Percentiles rank a stretch among this genome's conserved stretches.
Conservation (phyloP, 2,329 filamentous ascomycete species). For the Myriangium duriaei region DNA sequence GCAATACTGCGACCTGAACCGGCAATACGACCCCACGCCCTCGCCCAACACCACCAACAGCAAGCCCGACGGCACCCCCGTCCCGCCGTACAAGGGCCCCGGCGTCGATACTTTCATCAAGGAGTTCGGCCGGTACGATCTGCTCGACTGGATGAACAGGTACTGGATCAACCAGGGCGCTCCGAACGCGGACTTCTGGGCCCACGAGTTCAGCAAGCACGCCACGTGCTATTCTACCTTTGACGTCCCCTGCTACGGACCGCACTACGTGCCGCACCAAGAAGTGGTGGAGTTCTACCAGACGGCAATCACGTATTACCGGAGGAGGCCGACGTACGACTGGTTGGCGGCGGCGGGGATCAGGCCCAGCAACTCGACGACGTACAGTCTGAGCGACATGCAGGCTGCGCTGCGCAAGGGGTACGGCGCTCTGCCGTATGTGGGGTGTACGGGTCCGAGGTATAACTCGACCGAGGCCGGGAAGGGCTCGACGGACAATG, state of each 20-base stretch:
- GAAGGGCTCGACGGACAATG: conserved; percentile 38
- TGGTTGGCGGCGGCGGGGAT: conserved; percentile 47
- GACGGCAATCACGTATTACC: conserved; percentile 47
- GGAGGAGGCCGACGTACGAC: conserved; percentile 44
- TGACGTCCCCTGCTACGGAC: conserved; percentile 52
- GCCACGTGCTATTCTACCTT: conserved; percentile 57
- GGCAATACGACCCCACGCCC: conserved; percentile 48
- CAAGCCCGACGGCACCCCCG: conserved; percentile 34
- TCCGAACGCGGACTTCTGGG: conserved; percentile 50
- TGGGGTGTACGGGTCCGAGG: conserved; percentile 48
- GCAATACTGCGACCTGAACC: conserved; percentile 53
- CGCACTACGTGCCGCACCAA: conserved; percentile 41
- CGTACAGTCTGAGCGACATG: conserved; percentile 42
- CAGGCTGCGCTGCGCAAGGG: conserved; percentile 37
- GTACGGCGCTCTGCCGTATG: conserved; percentile 45
- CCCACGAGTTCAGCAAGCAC: conserved; percentile 56
- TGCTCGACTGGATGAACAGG: conserved; percentile 52
- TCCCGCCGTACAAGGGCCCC: conserved; percentile 46
- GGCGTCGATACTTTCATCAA: conserved; percentile 47
- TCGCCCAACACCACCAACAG: conserved; percentile 52
- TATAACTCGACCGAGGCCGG: conserved; percentile 51
- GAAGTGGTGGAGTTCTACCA: conserved; percentile 54
- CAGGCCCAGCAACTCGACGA: conserved; percentile 45
- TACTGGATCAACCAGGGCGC: conserved; percentile 49
- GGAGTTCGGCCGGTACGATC: conserved; percentile 45